Base-by-base conservation (phyloP, 306 rosid genomes). In the Prunus dulcis region DNA sequence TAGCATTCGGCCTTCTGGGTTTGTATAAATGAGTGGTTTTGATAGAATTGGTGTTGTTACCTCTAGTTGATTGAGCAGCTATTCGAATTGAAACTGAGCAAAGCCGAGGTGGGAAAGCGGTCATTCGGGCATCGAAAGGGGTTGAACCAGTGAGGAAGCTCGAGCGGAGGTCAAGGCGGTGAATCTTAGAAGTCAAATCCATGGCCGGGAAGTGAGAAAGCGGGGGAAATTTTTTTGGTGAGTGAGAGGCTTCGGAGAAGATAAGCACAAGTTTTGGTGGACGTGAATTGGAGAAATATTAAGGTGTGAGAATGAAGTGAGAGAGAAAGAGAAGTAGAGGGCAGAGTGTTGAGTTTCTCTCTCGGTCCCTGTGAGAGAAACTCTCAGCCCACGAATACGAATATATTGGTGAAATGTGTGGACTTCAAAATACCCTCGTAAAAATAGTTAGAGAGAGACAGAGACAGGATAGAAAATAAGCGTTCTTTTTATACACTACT, bases 181-280 rank as follows among this genome's bases (percentile, higher is more conserved):
- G 92, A 76, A 95, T 88, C 83, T 89, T 94, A 6, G 88, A 67
- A 4, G 88, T 67, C 18, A 91, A 84, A 41, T 87, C 98, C 98
- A 91, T 90, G 74, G 22, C 72, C 22, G 77, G 76, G 4, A 22
- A 55, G 51, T 12, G 17, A 60, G 43, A 6, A 38, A 7, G 43
- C 43, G 43, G 8, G 43, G 43, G 9, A 38, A 38, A 38, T 1
- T 38, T 0, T 6, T 38, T 38, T 38, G 43, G 43, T 38, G 43
- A 38, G 43, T 7, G 43, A 38, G 43, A 38, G 9, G 2, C 43
- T 38, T 38, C 1, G 43, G 43, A 9, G 9, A 38, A 6, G 43
- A 38, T 38, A 38, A 38, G 43, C 43, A 38, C 9, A 38, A 7
- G 43, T 38, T 38, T 38, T 7, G 43, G 43, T 38, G 43, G 9